Evolutionary conservation across 305 asterid species (phyloP), one percentile per base, ranked within the genome.

Genomic region (Fraxinus baroniana): DNA sequence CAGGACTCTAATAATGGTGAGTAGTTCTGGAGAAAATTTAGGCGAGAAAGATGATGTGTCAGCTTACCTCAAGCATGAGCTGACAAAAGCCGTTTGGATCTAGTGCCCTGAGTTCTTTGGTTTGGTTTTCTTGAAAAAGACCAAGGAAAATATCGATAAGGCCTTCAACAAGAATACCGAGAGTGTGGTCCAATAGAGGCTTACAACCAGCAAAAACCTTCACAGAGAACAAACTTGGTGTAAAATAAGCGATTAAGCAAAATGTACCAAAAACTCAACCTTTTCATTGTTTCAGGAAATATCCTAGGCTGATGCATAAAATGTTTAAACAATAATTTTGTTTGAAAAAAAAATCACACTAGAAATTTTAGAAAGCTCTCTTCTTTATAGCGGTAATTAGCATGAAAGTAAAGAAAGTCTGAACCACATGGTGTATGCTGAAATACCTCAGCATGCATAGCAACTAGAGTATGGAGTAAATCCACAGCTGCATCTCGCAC

Each of bases 191-290:
- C 87, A 96, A 85, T 80, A 91, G 88, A 68, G 98, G 98, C 90
- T 94, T 96, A 85, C 97, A 96, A 82, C 97, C 97, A 86, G 98
- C 93, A 76, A 93, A 94, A 18, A 96, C 99, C 99, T 96, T 92
- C 82, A 86, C 10, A 33, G 78, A 35, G 71, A 82, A 62, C 49
- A 86, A 39, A 75, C 78, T 33, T 78, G 73, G 74, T 79, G 68
- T 68, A 64, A 81, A 49, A 74, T 82, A 52, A 74, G 52, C 7
- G 35, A 36, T 71, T 77, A 73, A 36, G 76, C 77, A 77, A 44
- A 74, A 83, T 7, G 75, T 44, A 76, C 12, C 17, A 82, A 70
- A 66, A 72, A 28, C 79, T 18, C 46, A 77, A 37, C 15, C 49
- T 75, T 70, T 32, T 74, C 24, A 24, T 20, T 26, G 68, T 78